Evolutionary conservation across 805 yeast genomes (phyloP), one percentile per base, ranked within the genome.

Genomic region (Cyberlindnera sargentensis): DNA sequence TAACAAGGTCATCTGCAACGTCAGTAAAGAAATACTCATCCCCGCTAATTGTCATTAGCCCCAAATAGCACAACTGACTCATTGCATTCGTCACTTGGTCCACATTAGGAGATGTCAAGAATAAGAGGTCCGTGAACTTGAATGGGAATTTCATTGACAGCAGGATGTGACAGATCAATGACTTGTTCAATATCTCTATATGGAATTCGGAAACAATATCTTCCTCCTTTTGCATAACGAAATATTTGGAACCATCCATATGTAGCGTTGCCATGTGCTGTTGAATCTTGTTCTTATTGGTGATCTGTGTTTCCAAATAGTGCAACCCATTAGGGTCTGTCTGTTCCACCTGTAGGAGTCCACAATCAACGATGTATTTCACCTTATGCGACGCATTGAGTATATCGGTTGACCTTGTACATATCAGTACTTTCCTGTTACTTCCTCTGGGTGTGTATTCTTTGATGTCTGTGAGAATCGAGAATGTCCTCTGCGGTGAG

Each of bases 291-390:
- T 43, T 44, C 20, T 34, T 37, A 33, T 34, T 44, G 2, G 43
- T 37, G 6, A 15, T 27, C 27, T 10, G 20, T 7, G 15, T 20
- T 1, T 6, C 33, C 23, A 30, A 20, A 34, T 42, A 44, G 2
- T 40, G 35, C 23, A 46, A 25, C 24, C 48, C 47, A 31, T 49
- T 49, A 6, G 31, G 15, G 10, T 40, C 48, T 2, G 43, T 29
- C 28, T 29, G 40, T 5, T 5, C 24, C 5, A 31, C n/a, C 10
- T 41, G 34, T 11, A 44, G 24, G 5, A 38, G 20, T 1, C 44
- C 52, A 20, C 36, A 30, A 31, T 49, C 52, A 24, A 49, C 30
- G 25, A 49, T 43, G 42, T 49, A 46, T 39, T 49, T 49, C 23
- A 49, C 32, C 26, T 45, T 26, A 31, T 49, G 50, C 1, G 39